Evolutionary conservation across 768 basidiomycete genomes (phyloP).

Genomic region (Hygrophoropsis aurantiaca): DNA sequence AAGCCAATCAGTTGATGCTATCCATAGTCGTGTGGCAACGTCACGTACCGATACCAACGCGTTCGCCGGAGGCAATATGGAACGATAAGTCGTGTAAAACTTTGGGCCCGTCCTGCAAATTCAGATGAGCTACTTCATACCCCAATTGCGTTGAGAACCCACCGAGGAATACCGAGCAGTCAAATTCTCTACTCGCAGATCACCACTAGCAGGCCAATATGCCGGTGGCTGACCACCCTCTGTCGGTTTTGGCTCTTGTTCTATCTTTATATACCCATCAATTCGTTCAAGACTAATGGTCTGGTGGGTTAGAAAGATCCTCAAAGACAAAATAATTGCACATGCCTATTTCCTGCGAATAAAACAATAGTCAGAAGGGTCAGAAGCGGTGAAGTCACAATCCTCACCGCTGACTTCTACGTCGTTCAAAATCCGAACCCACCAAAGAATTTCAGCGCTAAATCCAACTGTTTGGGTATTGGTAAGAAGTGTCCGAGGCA

Average conservation of each 20-base stretch:
- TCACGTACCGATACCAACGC: constrained; percentile 49
- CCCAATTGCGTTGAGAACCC: neutral
- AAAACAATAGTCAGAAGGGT: neutral
- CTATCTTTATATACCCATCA: constrained; percentile 54
- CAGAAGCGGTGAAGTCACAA: neutral
- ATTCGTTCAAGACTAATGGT: constrained; percentile 45
- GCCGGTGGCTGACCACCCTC: constrained; percentile 51
- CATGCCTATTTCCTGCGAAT: constrained; percentile 13
- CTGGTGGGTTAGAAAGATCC: too few relatives aligned
- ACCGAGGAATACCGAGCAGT: constrained; percentile 47
- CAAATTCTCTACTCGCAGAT: constrained; percentile 49
- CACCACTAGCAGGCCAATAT: constrained; percentile 62
- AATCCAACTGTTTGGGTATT: constrained; percentile 42
- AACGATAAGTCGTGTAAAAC: constrained; percentile 55
- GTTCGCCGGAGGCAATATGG: constrained; percentile 53
- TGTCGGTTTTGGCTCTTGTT: constrained; percentile 48
- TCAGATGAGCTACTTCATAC: neutral
- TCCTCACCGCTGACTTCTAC: constrained; percentile 43
- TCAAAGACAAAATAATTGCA: neutral
- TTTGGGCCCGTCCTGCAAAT: constrained; percentile 48
- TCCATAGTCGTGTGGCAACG: constrained; percentile 7
- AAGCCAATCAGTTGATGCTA: neutral
- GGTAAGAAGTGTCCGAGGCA: too few relatives aligned
- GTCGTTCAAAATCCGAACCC: constrained; percentile 43
- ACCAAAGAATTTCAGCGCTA: constrained; percentile 52